Evolutionary conservation across 1,284 basidiomycete species (phyloP), one percentile per base, ranked within the genome.

Genomic region (Trametes pubescens): DNA sequence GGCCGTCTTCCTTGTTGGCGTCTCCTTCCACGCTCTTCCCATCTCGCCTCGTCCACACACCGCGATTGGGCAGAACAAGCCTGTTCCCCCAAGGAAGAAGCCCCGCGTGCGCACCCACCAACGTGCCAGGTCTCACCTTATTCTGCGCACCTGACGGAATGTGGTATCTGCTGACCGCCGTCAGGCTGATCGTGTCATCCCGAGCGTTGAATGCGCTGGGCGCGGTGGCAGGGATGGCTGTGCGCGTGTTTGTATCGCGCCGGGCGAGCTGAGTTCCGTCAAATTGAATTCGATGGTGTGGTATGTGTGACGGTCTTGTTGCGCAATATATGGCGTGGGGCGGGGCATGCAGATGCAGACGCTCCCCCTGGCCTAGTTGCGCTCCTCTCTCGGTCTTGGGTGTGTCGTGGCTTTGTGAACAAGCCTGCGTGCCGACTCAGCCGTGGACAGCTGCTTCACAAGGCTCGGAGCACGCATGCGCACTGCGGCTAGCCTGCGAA

Each of bases 91-190:
- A 2, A 4, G 29, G 34, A 47, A 34, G 4, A 46, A 43, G 44
- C 18, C 47, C 52, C 46, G 44, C 40, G 37, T 61, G 51, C 40
- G 59, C 43, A 51, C 47, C 46, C 53, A 60, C 52, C 57, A 60
- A 56, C 53, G 43, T 57, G 55, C 58, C 24, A 35, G 22, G 52
- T 61, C 60, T 59, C 59, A 60, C 56, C 61, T 44, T 57, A 59
- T 59, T 58, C 8, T 44, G 53, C 48, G n/a, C 65, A 64, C 61
- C 66, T 68, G 66, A 68, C 64, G 54, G 51, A 44, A 51, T 47
- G 53, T 54, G 24, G 24, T 49, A 51, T 57, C 67, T 58, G 62
- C 62, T 65, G 64, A 66, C 65, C 67, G 11, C 46, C 51, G 60
- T 26, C 38, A n/a, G 48, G 37, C 35, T 48, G 46, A 49, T 62